Conservation (phyloP, 345 rosid genomes). For the Acer yangbiense region DNA sequence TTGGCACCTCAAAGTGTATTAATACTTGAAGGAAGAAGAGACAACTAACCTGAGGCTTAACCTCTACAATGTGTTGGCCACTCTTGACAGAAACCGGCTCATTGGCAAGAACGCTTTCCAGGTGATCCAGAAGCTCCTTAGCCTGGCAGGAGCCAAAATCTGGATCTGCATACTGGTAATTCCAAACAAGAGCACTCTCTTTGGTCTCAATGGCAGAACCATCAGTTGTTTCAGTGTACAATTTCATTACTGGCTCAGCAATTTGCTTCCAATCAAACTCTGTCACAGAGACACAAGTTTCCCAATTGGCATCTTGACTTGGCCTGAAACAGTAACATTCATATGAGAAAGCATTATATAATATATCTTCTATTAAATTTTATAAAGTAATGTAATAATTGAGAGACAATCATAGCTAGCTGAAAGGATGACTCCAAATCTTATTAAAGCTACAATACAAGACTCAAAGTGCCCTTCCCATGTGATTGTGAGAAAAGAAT, state of each 20-base stretch:
- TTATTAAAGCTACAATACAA: too few species aligned
- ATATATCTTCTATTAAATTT: not conserved
- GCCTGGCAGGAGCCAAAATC: constrained; percentile 99
- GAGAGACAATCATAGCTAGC: not conserved
- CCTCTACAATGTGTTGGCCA: constrained; percentile 87
- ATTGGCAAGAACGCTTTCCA: constrained; percentile 88
- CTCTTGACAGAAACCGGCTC: constrained; percentile 93
- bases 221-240: constrained; percentile 92
- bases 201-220: constrained; percentile 89
- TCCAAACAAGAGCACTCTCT: constrained; percentile 91
- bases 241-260: constrained; percentile 94
- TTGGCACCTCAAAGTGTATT: not conserved
- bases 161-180: constrained; percentile 82
- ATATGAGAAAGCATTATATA: not conserved
- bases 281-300: constrained; percentile 59
- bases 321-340: constrained; percentile 43
- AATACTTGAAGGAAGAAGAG: not conserved
- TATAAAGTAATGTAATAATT: not conserved
- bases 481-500: not conserved
- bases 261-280: constrained; percentile 90
- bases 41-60: constrained; percentile 87
- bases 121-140: constrained; percentile 92
- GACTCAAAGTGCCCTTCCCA: not conserved
- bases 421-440: not conserved
- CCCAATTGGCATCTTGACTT: constrained; percentile 73